phyloP scores from a whole-genome alignment of 2,329 filamentous ascomycete genomes.

The Zymoseptoria brevis region DNA sequence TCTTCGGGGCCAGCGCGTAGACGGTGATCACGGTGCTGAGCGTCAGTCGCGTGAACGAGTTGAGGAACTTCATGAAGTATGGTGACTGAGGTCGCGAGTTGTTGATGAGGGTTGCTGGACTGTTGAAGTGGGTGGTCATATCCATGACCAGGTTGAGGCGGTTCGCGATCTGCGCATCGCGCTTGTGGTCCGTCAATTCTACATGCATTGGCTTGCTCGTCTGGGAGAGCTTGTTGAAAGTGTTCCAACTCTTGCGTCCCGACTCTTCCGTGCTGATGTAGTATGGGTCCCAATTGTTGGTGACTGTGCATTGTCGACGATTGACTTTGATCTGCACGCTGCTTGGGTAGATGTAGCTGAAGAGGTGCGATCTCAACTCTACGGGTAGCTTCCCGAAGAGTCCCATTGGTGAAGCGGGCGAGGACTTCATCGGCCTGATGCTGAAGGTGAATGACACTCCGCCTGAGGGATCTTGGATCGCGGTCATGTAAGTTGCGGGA shows the following conservation, averaged over 20 bases:
- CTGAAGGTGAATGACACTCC: not conserved
- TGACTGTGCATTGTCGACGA: too few species aligned
- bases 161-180: not conserved
- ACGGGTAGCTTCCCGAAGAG: not conserved
- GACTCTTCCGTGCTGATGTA: not conserved
- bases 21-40: not conserved
- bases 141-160: not conserved
- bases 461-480: not conserved
- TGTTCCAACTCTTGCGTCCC: not conserved
- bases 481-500: not conserved
- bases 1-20: not conserved
- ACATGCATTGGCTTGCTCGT: too few species aligned
- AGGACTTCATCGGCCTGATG: not conserved
- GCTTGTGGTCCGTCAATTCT: too few species aligned
- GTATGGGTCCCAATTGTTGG: too few species aligned
- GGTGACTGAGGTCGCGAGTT: too few species aligned
- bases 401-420: not conserved
- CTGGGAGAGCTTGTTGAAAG: not conserved
- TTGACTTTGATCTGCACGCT: too few species aligned
- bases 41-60: not conserved
- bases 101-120: too few species aligned
- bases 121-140: not conserved
- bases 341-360: not conserved
- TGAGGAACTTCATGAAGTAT: not conserved
- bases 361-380: not conserved